Percentiles rank a stretch among this genome's conserved stretches.
Evolutionary conservation across 176 grass and related monocot species (phyloP).

Genomic region (Raddia distichophylla): DNA sequence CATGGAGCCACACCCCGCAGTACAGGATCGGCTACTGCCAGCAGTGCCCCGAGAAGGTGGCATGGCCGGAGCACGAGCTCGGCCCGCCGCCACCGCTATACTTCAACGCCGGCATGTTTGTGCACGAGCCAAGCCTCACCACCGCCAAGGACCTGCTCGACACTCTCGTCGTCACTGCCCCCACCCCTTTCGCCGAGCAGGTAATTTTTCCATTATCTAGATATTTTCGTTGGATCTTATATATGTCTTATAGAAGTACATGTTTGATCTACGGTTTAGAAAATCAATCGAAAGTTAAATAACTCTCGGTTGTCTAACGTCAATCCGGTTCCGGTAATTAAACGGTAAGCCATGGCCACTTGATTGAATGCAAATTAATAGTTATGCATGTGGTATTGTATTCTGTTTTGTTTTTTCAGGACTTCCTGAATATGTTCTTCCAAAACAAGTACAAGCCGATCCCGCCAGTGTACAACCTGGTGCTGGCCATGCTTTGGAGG

Average conservation of each 20-base stretch:
- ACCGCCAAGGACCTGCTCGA: constrained; percentile 33
- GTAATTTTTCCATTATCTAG: too few species aligned
- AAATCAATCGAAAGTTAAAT: not conserved
- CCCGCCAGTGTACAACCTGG: constrained; percentile 55
- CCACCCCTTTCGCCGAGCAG: constrained; percentile 77
- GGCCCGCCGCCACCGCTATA: too few species aligned
- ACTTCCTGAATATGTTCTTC: constrained; percentile 89
- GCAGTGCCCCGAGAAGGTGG: too few species aligned
- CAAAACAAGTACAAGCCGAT: constrained; percentile 40
- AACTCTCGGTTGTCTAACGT: too few species aligned
- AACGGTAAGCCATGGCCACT: too few species aligned
- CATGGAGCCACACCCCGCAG: constrained; percentile 81
- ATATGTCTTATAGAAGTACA: too few species aligned
- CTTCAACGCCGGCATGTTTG: too few species aligned
- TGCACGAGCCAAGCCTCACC: too few species aligned
- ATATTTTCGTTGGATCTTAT: too few species aligned
- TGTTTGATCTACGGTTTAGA: too few species aligned
- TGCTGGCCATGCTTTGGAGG: constrained; percentile 86
- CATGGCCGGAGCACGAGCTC: too few species aligned
- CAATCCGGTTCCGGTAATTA: too few species aligned
- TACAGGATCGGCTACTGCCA: constrained; percentile 65
- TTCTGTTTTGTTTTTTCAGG: constrained; percentile 41
- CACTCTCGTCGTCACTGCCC: constrained; percentile 39
- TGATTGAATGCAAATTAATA: not conserved
- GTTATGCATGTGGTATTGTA: not conserved